These are phyloP conservation scores for Penicillium simplicissimum DNA, from an alignment of 495 filamentous ascomycete genomes.

Conservation along the genomic window DNA sequence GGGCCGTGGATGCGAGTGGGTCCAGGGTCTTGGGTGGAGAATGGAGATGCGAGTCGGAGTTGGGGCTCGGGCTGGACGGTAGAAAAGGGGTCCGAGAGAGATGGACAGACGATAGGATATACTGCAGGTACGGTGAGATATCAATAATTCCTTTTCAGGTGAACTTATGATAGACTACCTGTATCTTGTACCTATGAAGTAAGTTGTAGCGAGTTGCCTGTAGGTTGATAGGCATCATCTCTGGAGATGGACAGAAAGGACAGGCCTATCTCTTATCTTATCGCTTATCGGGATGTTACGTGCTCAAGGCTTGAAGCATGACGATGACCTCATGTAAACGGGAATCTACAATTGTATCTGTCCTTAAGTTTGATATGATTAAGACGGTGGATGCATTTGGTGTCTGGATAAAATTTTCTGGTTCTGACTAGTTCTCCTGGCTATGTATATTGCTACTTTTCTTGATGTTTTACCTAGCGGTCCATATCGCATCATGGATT, in stretches of 20 bases:
- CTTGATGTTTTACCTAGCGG: not conserved
- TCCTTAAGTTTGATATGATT: not conserved
- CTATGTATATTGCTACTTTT: not conserved
- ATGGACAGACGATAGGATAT: not conserved
- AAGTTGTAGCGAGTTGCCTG: no score
- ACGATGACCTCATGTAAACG: not conserved
- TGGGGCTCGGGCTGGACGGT: not conserved
- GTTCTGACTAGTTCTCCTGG: not conserved
- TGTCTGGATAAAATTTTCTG: not conserved
- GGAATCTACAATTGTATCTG: not conserved
- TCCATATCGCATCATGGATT: not conserved
- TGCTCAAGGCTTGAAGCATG: not conserved
- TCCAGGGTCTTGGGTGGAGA: constrained; percentile 16
- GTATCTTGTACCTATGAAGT: no score
- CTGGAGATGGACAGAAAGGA: not conserved
- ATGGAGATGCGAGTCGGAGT: constrained; percentile 3
- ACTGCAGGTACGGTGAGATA: no score
- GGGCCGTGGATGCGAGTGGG: constrained; percentile 15
- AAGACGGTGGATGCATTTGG: not conserved
- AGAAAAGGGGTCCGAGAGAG: not conserved
- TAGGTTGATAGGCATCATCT: not conserved
- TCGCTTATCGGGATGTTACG: not conserved
- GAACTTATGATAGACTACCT: no score
- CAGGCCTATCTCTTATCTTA: not conserved
- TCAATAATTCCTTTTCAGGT: no score